phyloP scores from a whole-genome alignment of 768 basidiomycete species.

The Hydnomerulius pinastri region DNA sequence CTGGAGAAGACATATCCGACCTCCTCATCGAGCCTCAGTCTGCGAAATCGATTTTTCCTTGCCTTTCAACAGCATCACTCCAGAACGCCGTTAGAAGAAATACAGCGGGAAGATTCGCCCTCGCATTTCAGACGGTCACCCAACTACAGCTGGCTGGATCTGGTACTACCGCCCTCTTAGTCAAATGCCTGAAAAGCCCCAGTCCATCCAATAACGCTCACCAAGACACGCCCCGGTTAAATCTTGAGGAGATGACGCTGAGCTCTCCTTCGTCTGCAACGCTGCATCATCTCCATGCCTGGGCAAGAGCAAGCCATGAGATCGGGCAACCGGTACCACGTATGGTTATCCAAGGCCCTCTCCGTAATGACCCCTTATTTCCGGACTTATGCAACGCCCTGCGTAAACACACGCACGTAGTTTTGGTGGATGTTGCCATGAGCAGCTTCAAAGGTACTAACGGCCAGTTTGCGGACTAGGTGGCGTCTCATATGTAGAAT shows the following conservation, averaged over 20 bases:
- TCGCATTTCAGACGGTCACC: not conserved
- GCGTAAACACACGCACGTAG: constrained; percentile 3
- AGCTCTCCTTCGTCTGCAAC: not conserved
- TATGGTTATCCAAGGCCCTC: constrained; percentile 2
- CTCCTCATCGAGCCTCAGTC: constrained; percentile 12
- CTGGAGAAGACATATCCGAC: constrained; percentile 1
- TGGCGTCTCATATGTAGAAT: too few relatives aligned
- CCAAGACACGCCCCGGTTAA: not conserved
- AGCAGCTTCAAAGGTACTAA: constrained; percentile 2
- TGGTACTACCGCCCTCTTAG: not conserved
- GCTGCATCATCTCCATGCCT: not conserved
- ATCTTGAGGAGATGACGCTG: not conserved
- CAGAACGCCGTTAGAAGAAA: not conserved
- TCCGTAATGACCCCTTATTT: constrained; percentile 16
- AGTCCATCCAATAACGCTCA: not conserved
- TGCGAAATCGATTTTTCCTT: constrained; percentile 4
- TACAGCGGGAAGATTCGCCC: not conserved
- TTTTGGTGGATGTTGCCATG: not conserved
- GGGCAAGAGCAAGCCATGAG: not conserved
- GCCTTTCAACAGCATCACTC: constrained; percentile 1
- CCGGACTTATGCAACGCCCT: constrained; percentile 15
- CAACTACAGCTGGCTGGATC: not conserved
- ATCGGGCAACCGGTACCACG: not conserved
- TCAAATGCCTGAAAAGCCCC: not conserved
- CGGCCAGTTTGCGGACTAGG: too few relatives aligned